Conservation (phyloP, 805 yeast species). For the Kluyveromyces starmeri region DNA sequence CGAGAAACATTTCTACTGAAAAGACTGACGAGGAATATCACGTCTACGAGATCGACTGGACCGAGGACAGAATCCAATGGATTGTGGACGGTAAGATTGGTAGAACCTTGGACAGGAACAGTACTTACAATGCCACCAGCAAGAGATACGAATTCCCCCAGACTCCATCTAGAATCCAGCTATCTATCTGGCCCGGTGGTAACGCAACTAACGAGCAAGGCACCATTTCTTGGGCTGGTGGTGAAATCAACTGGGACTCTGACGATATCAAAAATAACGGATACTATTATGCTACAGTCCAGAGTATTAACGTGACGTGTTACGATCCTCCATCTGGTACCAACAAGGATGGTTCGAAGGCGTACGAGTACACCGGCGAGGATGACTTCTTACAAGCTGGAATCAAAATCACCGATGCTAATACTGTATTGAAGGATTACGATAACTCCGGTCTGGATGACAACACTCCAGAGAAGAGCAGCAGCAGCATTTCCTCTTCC, state of each 20-base stretch:
- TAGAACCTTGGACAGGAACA: conserved; percentile 54
- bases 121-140: conserved; percentile 56
- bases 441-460: conserved; percentile 63
- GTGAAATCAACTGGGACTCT: conserved; percentile 74
- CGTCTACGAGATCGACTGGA: conserved; percentile 74
- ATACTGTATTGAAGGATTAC: conserved; percentile 48
- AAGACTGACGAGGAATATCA: conserved; percentile 65
- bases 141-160: conserved; percentile 54
- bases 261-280: conserved; percentile 66
- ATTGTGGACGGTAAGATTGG: conserved; percentile 55
- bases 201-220: conserved; percentile 43
- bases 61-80: conserved; percentile 64
- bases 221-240: conserved; percentile 83
- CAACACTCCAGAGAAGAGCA: conserved; percentile 21
- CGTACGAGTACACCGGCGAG: conserved; percentile 46
- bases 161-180: conserved; percentile 65
- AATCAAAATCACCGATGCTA: conserved; percentile 54
- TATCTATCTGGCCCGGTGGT: conserved; percentile 79
- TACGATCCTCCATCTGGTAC: conserved; percentile 63
- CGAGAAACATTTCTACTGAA: conserved; percentile 30
- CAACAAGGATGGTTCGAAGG: conserved; percentile 34
- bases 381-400: conserved; percentile 40
- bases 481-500: conserved; percentile 14
- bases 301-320: conserved; percentile 53
- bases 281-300: conserved; percentile 64